A percentile compares a stretch with the other conserved stretches of the same genome.
Evolutionary conservation across 1,139 yeast genomes (phyloP).

Genomic region (Taphrina wiesneri): DNA sequence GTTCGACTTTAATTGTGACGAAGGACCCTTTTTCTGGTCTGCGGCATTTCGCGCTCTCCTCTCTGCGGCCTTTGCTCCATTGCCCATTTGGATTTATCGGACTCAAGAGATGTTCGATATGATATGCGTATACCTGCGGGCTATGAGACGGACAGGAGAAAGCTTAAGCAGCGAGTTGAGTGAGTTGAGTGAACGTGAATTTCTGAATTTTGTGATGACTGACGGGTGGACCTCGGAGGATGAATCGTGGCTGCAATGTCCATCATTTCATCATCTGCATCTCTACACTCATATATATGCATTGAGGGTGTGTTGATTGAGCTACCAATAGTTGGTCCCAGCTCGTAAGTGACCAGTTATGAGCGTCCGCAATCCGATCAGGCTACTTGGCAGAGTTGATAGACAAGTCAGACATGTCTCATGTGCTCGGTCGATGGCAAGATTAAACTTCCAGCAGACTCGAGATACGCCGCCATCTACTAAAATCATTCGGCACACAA

Average conservation of each 20-base stretch:
- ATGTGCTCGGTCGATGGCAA: not conserved
- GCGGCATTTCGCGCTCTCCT: slow-evolving; percentile 16
- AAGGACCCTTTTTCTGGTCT: slow-evolving; percentile 15
- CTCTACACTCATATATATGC: not conserved
- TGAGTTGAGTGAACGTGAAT: too few relatives aligned
- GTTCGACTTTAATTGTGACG: slow-evolving; percentile 15
- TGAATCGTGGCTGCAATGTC: not conserved
- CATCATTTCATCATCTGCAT: slow-evolving; percentile 3
- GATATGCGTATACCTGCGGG: too few relatives aligned
- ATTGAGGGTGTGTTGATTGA: not conserved
- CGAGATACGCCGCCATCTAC: not conserved
- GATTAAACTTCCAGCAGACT: not conserved
- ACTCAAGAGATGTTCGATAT: too few relatives aligned
- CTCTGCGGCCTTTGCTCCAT: slow-evolving; percentile 20
- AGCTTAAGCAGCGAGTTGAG: too few relatives aligned
- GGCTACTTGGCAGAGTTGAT: not conserved
- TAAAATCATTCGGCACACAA: not conserved
- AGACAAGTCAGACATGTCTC: not conserved
- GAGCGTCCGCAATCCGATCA: not conserved
- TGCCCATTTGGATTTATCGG: slow-evolving; percentile 4
- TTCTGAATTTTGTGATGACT: not conserved
- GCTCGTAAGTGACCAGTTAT: too few relatives aligned
- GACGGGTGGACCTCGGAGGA: not conserved
- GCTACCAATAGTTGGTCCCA: not conserved
- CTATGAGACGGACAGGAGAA: too few relatives aligned